Base-by-base conservation (phyloP, 2,329 filamentous ascomycete genomes). In the Diaporthe sp. region DNA sequence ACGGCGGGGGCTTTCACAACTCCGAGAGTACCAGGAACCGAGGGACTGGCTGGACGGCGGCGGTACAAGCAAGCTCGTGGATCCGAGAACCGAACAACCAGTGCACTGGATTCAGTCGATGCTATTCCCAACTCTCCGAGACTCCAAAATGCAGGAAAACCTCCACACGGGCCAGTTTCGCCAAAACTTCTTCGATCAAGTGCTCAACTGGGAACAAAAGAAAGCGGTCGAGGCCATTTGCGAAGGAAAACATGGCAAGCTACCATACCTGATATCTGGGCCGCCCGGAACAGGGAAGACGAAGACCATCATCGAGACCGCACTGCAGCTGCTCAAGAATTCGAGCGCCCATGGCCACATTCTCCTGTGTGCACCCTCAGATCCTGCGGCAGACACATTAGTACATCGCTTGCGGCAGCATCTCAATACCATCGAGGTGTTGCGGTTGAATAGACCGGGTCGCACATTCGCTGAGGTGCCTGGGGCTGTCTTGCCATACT, bases 251-350 rank as follows among this genome's bases (percentile, higher is more conserved):
- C 77, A 81, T 63, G 78, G 79, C 60, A 78, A 74, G 8, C 63
- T 81, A n/a, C 79, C 79, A 3, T 81, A 79, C 47, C 72, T 80
- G n/a, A 79, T 81, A n/a, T 80, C 78, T 2, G 79, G 80, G 13
- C 80, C 80, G 7, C 80, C 80, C 1, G 80, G 80, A 13, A 80
- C 78, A 0, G 80, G 80, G 13, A 81, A 80, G 70, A 80, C 80
- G 10, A 80, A 79, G 75, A 81, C 80, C 5, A 72, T 81, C 49
- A 79, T 80, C 60, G 80, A 81, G 67, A 77, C 71, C 4, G 77
- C 77, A 9, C 68, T 81, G 22, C 80, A 80, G 73, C 70, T 80
- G 13, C 55, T 78, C 20, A 76, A 72, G 39, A 77, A 79, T 49
- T 74, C 77, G 13, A 55, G 39, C 9, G 42, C 60, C 12, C 55